Base-by-base conservation (phyloP, 306 rosid genomes). In the Vicia villosa region DNA sequence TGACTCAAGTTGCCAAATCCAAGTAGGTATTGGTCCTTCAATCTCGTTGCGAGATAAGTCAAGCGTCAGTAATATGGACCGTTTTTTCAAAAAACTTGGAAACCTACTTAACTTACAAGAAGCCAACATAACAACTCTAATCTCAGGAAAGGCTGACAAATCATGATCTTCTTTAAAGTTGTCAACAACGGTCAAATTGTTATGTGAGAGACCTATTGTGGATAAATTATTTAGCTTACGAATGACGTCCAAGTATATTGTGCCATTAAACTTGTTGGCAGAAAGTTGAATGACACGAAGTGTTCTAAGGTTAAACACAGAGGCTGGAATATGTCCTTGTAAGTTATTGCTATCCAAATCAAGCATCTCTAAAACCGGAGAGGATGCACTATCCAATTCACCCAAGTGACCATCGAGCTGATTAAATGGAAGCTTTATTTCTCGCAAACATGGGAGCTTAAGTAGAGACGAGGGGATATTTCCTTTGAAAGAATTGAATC, bases 211-310 rank as follows among this genome's bases (percentile, higher is more conserved):
- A 15, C 74, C 87, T 7, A 90, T 74, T 5, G 4, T 11, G 0
- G 61, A 8, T 14, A 86, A 82, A 55, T 75, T 79, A 12, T 5
- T n/a, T 0, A 86, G 21, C 14, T 43, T 50, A 12, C 16, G 22
- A 56, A 87, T 19, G 43, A 0, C 0, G 10, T 64, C 40, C 2
- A 87, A 60, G 0, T 43, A 8, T n/a, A 82, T 3, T 0, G 69
- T 60, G 47, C 91, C 96, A 0, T 14, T 79, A 8, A 87, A 74
- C 28, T 84, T 88, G 85, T 90, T 88, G 7, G 34, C 60, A 26
- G 88, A 17, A 45, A 90, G 83, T 17, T 16, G 68, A 24, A 86
- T 74, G 3, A 34, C 2, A 10, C 19, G 49, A 0, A 88, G 83
- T 50, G 5, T 42, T 16, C 9, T 21, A 6, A 81, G 73, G 3